A percentile compares a stretch with the other conserved stretches of the same genome.
phyloP scores from a whole-genome alignment of 805 yeast genomes.

The Blastobotrys robertii region DNA sequence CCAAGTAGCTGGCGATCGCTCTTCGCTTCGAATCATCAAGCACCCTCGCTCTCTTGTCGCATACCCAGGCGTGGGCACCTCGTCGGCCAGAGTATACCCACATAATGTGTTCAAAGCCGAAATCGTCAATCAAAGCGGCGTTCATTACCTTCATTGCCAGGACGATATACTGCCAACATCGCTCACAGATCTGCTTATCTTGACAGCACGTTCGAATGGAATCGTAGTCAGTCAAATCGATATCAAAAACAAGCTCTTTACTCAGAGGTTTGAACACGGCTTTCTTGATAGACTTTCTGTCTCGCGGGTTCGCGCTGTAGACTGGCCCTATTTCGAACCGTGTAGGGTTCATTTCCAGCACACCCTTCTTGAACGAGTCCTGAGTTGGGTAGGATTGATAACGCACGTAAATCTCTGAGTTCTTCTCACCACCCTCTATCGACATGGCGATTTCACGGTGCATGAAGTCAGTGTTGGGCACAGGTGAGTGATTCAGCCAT shows the following conservation, averaged over 20 bases:
- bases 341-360: slow-evolving; percentile 64
- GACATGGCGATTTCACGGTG: slow-evolving; percentile 93
- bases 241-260: slow-evolving; percentile 91
- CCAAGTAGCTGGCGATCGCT: slow-evolving; percentile 76
- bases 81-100: slow-evolving; percentile 99
- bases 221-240: slow-evolving; percentile 96
- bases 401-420: slow-evolving; percentile 48
- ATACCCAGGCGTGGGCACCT: slow-evolving; percentile 98
- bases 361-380: slow-evolving; percentile 72
- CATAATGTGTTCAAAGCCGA: slow-evolving; percentile 74
- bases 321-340: slow-evolving; percentile 95
- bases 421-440: slow-evolving; percentile 48
- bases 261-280: slow-evolving; percentile 67
- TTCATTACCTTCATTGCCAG: slow-evolving; percentile 74
- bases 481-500: slow-evolving; percentile 84
- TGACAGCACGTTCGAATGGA: slow-evolving; percentile 87
- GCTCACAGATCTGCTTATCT: slow-evolving; percentile 72
- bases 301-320: slow-evolving; percentile 78
- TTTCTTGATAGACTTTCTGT: slow-evolving; percentile 62
- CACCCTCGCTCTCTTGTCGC: slow-evolving; percentile 71
- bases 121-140: slow-evolving; percentile 66
- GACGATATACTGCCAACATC: slow-evolving; percentile 89
- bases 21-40: slow-evolving; percentile 66
- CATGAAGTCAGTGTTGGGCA: slow-evolving; percentile 64
- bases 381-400: slow-evolving; percentile 63